Base-by-base conservation (phyloP, 164 flowering plant species). In the Sextonia rubra region DNA sequence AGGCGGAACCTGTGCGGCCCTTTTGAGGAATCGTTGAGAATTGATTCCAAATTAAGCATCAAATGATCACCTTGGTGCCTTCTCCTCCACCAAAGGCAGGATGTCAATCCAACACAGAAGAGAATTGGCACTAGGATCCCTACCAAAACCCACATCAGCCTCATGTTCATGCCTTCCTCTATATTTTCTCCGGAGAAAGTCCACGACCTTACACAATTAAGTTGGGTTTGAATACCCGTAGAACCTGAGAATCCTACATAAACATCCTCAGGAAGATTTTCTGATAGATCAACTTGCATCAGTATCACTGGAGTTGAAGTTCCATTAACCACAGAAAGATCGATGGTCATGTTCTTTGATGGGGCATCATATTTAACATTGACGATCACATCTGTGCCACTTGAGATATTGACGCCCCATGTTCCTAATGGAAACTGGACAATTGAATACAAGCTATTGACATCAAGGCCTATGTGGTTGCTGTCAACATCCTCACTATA, bases 151-250 rank as follows among this genome's bases (percentile, higher is more conserved):
- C 25, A 9, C 0, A 7, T 2, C 26, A 0, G n/a, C n/a, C n/a
- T n/a, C n/a, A n/a, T n/a, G n/a, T n/a, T n/a, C 12, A 12, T 47
- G 24, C 62, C 29, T 9, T 60, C 64, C 8, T 29, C 66, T 9
- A 83, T 68, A 25, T 82, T 71, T 0, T 58, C 3, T 12, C 84
- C 71, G 12, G 37, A n/a, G 52, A 87, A 87, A 12, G 69, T 24
- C 90, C 90, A 87, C 20, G 82, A 47, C 47, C 3, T 74, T 1
- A 87, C 69, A 68, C 83, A 80, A 71, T 84, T 84, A 17, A 82
- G 77, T 60, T 84, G 64, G 4, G 80, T n/a, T n/a, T 79, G 23
- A 20, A 1, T 4, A 24, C 89, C 69, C 0, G 82, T 76, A 7
- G 77, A 22, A 0, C 69, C 82, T 4, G 79, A 73, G 52, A 79